Evolutionary conservation across 257 asterid species (phyloP), one percentile per base, ranked within the genome.

Genomic region (Salvia miltiorrhiza): DNA sequence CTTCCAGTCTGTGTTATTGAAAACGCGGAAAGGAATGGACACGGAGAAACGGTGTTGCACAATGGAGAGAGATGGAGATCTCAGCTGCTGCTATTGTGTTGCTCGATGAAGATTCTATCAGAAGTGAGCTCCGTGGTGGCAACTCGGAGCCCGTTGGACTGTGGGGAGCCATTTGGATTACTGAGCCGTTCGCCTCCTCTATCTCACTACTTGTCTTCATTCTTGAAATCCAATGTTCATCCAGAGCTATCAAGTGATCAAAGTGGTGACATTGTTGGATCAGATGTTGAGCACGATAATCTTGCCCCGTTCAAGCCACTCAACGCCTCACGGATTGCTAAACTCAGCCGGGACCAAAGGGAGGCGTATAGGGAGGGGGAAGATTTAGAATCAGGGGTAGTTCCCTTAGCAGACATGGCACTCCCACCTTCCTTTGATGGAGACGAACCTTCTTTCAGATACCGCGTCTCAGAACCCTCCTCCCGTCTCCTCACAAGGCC

Each of bases 1-100:
- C 45, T 66, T 76, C 95, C 95, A 39, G 83, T 84, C 30, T 73
- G 86, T 61, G 78, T 84, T 23, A 82, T 93, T 5, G 98, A 88
- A 55, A 93, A 90, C 71, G 37, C 72, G 17, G 67, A 62, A 67
- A 74, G 24, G 65, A 75, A 69, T 26, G 73, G 65, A 13, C 16
- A 63, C 32, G 82, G 81, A 14, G 80, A 81, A 37, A 56, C 23
- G 16, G 33, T 79, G 58, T 79, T 76, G 41, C 73, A 66, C 65
- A 60, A 53, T 71, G 83, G 79, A 54, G 93, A 77, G 77, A 80
- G 71, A 16, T 88, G 96, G 97, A 82, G 84, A 77, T 76, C 82
- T 0, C 75, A 78, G 50, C 77, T 92, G 64, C 76, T 90, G 74
- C 74, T 85, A 57, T 44, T 86, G 73, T 90, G 91, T 74, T 86